A percentile compares a stretch with the other conserved stretches of the same genome.
phyloP scores from a whole-genome alignment of 2,329 filamentous ascomycete species.

The Paecilomyces variotii region DNA sequence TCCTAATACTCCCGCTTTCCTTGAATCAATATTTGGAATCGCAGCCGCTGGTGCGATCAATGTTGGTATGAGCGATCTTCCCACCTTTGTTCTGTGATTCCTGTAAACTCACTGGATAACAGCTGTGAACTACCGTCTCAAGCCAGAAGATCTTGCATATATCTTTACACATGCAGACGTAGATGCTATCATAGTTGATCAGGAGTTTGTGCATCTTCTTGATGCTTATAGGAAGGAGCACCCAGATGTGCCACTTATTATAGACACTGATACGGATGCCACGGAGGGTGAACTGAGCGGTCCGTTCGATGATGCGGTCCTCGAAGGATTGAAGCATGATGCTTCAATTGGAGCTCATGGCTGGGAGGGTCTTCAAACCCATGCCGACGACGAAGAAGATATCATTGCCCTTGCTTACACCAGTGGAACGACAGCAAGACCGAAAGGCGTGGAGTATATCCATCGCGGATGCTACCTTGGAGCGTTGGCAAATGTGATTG shows the following conservation, averaged over 20 bases:
- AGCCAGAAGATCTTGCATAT: constrained; percentile 78
- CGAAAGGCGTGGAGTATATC: constrained; percentile 89
- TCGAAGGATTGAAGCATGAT: constrained; percentile 72
- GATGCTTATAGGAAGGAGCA: constrained; percentile 55
- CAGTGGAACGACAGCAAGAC: constrained; percentile 80
- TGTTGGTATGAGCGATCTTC: constrained; percentile 43
- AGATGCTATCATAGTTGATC: constrained; percentile 78
- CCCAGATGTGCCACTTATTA: constrained; percentile 59
- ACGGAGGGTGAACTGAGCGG: constrained; percentile 66
- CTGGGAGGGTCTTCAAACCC: constrained; percentile 68
- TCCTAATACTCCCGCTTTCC: constrained; percentile 89
- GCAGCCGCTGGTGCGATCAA: constrained; percentile 72
- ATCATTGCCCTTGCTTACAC: constrained; percentile 88
- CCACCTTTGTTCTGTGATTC: neutral
- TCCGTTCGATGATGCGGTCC: constrained; percentile 73
- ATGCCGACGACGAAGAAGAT: constrained; percentile 67
- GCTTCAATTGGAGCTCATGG: constrained; percentile 55
- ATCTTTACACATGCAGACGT: constrained; percentile 84
- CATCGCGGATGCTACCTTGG: constrained; percentile 84
- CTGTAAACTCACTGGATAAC: constrained; percentile 15
- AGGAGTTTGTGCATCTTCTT: constrained; percentile 67
- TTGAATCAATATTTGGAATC: constrained; percentile 84
- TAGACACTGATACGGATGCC: constrained; percentile 79
- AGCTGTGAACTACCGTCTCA: constrained; percentile 65
- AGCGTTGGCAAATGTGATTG: constrained; percentile 74